phyloP scores from a whole-genome alignment of 768 basidiomycete genomes.

The Phlegmacium glaucopus region DNA sequence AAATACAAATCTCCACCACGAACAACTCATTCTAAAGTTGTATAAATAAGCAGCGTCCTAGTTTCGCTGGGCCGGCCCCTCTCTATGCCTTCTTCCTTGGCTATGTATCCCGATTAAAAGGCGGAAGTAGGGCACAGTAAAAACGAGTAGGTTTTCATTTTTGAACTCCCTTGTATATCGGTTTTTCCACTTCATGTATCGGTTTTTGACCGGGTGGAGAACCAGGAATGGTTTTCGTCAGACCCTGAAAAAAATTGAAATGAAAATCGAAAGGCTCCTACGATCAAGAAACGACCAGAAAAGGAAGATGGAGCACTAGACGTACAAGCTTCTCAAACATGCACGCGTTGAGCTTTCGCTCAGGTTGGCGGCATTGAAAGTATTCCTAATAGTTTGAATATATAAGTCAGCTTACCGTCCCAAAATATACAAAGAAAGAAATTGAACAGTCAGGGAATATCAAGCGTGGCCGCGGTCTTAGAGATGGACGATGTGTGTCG shows the following conservation, averaged over 20 bases:
- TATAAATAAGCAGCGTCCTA: too few species aligned
- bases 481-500: too few species aligned
- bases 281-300: background rate
- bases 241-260: constrained; percentile 53
- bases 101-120: too few species aligned
- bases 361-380: constrained; percentile 84
- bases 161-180: constrained; percentile 81
- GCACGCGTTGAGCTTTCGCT: constrained; percentile 86
- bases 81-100: too few species aligned
- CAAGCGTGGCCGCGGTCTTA: too few species aligned
- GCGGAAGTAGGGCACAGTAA: too few species aligned
- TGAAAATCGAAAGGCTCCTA: background rate
- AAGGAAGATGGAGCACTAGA: constrained; percentile 12
- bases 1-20: too few species aligned
- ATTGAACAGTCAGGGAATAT: too few species aligned
- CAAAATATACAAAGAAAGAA: too few species aligned
- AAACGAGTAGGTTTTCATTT: constrained; percentile 46
- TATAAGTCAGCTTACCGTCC: background rate
- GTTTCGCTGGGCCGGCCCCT: too few species aligned
- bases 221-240: constrained; percentile 89
- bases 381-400: constrained; percentile 52
- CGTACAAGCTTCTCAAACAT: constrained; percentile 94
- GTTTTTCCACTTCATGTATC: constrained; percentile 86
- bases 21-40: too few species aligned
- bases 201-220: constrained; percentile 76